Percentiles rank a stretch among this genome's conserved stretches.
These are phyloP conservation scores for Panaeolus cyanescens DNA, from an alignment of 768 basidiomycete species.

Conservation along the genomic window DNA sequence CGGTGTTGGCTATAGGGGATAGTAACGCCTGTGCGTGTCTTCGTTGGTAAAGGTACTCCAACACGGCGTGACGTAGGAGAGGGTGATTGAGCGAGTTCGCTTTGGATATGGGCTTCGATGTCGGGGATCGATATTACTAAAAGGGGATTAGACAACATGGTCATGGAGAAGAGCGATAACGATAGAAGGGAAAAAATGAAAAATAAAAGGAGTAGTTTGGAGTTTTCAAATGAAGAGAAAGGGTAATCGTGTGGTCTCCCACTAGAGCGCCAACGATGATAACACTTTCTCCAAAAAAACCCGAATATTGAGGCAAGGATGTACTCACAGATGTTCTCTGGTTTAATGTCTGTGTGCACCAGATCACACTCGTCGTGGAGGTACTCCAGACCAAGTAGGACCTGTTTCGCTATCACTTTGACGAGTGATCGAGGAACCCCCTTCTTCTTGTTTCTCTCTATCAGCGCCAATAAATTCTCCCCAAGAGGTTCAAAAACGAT, in stretches of 20 bases:
- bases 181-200: constrained; percentile 30
- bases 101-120: constrained; percentile 70
- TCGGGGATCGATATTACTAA: constrained; percentile 85
- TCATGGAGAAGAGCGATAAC: constrained; percentile 19
- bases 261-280: too few relatives aligned
- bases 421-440: constrained; percentile 83
- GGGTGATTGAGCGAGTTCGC: constrained; percentile 67
- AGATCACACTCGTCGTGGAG: constrained; percentile 91
- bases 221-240: constrained; percentile 6
- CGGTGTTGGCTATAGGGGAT: constrained; percentile 57
- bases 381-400: constrained; percentile 87
- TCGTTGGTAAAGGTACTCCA: constrained; percentile 73
- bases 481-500: constrained; percentile 90
- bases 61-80: constrained; percentile 80
- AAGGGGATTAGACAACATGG: constrained; percentile 29
- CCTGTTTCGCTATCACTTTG: constrained; percentile 83
- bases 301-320: constrained; percentile 5
- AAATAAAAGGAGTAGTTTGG: constrained; percentile 25
- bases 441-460: constrained; percentile 79
- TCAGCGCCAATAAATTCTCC: constrained; percentile 73
- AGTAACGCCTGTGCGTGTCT: constrained; percentile 59
- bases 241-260: constrained; percentile 1
- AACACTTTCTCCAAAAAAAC: too few relatives aligned
- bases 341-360: constrained; percentile 93
- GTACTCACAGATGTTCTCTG: constrained; percentile 89